Base-by-base conservation (phyloP, 306 rosid species). In the Vicia villosa region DNA sequence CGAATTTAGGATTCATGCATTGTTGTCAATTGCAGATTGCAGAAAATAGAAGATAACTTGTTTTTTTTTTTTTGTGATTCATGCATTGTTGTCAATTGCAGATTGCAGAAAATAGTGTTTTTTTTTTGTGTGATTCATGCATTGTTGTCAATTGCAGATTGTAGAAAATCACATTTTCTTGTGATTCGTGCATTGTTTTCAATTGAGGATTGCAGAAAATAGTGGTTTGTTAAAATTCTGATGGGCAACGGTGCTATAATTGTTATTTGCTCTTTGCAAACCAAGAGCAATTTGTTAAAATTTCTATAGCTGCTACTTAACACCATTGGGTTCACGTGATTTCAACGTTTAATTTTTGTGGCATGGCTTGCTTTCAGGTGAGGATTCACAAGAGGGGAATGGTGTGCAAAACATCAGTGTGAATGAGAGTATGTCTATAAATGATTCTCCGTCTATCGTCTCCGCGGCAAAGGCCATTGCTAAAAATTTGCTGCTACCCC, bases 291-390 rank as follows among this genome's bases (percentile, higher is more conserved):
- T 51, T 51, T 52, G 26, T 49, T 49, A 1, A 3, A 17, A 8
- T 49, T 49, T 10, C 26, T 17, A 49, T 52, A 52, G 56, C 26
- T 5, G 5, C 26, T 17, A 17, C 4, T 52, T 52, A 20, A 20
- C n/a, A 20, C 5, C 2, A 21, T 5, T 52, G 34, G 45, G 47
- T 70, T 63, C 17, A 10, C 32, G 19, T 74, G 51, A 51, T 41
- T 66, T 66, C 4, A 5, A 11, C 71, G 63, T 55, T 42, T 22
- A 20, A 73, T 73, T 47, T 60, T n/a, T 22, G 61, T 61, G 61
- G 38, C 40, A 61, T 80, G 82, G 66, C 21, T 74, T 60, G 51
- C 78, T 57, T 73, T 61, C 70, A 93, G 98, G 97, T 74, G 97
- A 82, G 66, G 83, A 57, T 64, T 55, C 85, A 28, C 77, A 22